Evolutionary conservation across 1,284 basidiomycete species (phyloP).

Genomic region (Papiliotrema flavescens): DNA sequence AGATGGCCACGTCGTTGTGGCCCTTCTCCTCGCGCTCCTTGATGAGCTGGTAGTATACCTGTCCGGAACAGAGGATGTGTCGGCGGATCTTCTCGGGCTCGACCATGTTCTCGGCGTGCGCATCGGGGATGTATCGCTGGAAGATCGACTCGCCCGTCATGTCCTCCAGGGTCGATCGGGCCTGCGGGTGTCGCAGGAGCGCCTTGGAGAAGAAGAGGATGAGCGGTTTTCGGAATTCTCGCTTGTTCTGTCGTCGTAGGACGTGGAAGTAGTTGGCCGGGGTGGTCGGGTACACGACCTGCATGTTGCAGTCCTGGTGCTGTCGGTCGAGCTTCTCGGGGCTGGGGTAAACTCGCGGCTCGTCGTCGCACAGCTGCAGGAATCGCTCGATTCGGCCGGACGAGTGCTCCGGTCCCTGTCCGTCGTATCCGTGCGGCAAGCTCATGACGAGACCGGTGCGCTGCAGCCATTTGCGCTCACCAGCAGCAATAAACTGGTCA

Average conservation of each 20-base stretch:
- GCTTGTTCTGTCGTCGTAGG: slow-evolving; percentile 87
- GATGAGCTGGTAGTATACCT: slow-evolving; percentile 87
- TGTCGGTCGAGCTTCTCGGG: slow-evolving; percentile 87
- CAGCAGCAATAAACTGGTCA: slow-evolving; percentile 97
- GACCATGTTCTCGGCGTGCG: slow-evolving; percentile 67
- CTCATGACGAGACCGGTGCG: slow-evolving; percentile 88
- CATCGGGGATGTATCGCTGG: slow-evolving; percentile 88
- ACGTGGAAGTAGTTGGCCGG: slow-evolving; percentile 96
- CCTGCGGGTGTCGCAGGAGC: slow-evolving; percentile 87
- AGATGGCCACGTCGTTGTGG: slow-evolving; percentile 90
- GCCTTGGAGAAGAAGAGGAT: slow-evolving; percentile 96
- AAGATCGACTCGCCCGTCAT: slow-evolving; percentile 87
- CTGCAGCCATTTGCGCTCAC: slow-evolving; percentile 98
- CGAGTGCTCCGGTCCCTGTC: slow-evolving; percentile 98
- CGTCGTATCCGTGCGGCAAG: slow-evolving; percentile 96
- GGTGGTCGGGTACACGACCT: slow-evolving; percentile 94
- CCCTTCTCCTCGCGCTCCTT: slow-evolving; percentile 84
- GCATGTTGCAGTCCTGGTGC: slow-evolving; percentile 99
- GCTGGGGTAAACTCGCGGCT: slow-evolving; percentile 86
- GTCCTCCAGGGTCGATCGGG: slow-evolving; percentile 80
- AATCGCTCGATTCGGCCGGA: slow-evolving; percentile 94
- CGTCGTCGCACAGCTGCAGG: slow-evolving; percentile 96
- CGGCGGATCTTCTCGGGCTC: slow-evolving; percentile 81
- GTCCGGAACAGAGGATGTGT: slow-evolving; percentile 86
- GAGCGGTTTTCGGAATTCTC: slow-evolving; percentile 95